Base-by-base conservation (phyloP, 768 basidiomycete species). In the Lactarius hengduanensis region DNA sequence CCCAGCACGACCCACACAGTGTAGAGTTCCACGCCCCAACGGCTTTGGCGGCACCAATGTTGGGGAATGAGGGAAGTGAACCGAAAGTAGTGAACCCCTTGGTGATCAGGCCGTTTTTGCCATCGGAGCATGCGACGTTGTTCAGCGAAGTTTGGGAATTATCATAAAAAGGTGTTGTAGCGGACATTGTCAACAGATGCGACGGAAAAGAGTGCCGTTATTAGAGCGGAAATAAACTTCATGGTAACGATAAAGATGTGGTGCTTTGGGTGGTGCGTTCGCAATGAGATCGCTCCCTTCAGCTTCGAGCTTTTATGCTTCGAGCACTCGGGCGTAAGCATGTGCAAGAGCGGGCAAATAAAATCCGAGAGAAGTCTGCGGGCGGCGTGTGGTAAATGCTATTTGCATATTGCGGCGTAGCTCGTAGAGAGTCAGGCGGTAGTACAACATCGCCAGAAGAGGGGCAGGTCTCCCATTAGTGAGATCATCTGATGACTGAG, bases 11-110 rank as follows among this genome's bases (percentile, higher is more conserved):
- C 7, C 43, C 45, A n/a, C 45, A 47, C 9, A 9, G 5, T 77
- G 45, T 34, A 0, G 76, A 76, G 71, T 72, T 61, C 71, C 30
- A 30, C 30, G 30, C 4, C 30, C 30, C 73, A 78, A 45, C 73
- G 30, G 30, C 73, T 0, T 62, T 70, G 67, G 77, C 70, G 26
- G 73, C 75, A 22, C 67, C 71, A 57, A 71, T 62, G 64, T 62
- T 40, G 43, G 70, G 68, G 66, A 71, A 72, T 18, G 58, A 40
- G 2, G 72, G 70, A 2, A 68, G 56, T 30, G 71, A 70, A 26
- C 50, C 57, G 26, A 73, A 60, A 20, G 56, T 66, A 15, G 65
- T 41, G 64, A 55, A 73, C 7, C 72, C 72, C 56, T 63, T 30
- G 5, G 5, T 30, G 30, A 30, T 30, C 30, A 30, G 30, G 28